phyloP scores from a whole-genome alignment of 495 filamentous ascomycete species.

The Annulohypoxylon bovei region DNA sequence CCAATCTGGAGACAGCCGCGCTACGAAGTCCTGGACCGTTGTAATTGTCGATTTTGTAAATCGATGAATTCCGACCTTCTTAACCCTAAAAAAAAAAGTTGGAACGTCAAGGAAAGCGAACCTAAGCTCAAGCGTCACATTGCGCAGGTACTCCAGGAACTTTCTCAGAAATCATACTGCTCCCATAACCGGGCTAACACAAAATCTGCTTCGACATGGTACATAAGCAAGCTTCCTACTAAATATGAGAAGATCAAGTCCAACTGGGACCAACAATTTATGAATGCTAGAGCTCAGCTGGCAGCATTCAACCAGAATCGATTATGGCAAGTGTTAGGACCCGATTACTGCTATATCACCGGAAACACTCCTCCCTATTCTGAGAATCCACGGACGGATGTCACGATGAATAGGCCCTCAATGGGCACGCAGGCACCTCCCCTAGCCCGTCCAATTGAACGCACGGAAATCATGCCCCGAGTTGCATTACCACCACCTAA shows the following conservation, averaged over 20 bases:
- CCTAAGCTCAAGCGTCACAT: background rate
- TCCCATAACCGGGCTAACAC: background rate
- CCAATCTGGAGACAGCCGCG: background rate
- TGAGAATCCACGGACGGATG: background rate
- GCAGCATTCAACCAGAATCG: background rate
- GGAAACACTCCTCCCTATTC: background rate
- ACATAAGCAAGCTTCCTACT: background rate
- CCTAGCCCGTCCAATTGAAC: background rate
- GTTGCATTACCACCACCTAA: background rate
- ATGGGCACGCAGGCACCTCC: background rate
- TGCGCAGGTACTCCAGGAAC: background rate
- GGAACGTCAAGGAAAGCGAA: background rate
- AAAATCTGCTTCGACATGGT: background rate
- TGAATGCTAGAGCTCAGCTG: background rate
- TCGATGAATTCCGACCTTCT: background rate
- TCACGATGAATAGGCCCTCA: background rate
- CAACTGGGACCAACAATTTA: background rate
- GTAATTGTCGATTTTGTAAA: background rate
- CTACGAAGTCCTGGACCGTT: background rate
- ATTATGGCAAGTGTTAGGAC: background rate
- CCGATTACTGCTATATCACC: slow-evolving; percentile 4
- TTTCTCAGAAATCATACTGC: background rate
- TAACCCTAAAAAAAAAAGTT: background rate
- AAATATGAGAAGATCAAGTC: background rate
- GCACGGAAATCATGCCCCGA: background rate